A percentile compares a stretch with the other conserved stretches of the same genome.
Evolutionary conservation across 768 basidiomycete species (phyloP).

Genomic region (Russula olivacea): DNA sequence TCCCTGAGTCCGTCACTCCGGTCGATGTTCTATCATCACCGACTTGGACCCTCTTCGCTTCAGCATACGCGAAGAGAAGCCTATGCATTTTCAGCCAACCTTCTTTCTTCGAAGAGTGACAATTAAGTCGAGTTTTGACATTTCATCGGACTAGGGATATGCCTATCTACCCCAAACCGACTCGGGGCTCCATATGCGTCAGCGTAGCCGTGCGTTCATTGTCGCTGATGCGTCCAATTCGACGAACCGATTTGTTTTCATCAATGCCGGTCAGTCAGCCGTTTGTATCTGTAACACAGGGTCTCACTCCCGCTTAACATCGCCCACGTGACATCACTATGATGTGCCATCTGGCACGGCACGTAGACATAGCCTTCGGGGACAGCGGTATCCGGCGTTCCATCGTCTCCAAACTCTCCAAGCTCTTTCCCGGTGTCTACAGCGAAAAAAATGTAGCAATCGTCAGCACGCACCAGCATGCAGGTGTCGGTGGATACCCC

Average conservation of each 20-base stretch:
- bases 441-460: conserved; percentile 68
- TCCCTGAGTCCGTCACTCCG: not conserved
- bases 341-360: not conserved
- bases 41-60: conserved; percentile 7
- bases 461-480: conserved; percentile 68
- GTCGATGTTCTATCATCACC: not conserved
- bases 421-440: conserved; percentile 58
- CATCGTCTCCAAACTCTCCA: conserved; percentile 52
- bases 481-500: conserved; percentile 73
- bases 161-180: conserved; percentile 59
- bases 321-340: not conserved
- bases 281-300: not conserved
- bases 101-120: not conserved
- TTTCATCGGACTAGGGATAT: conserved; percentile 47
- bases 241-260: conserved; percentile 60
- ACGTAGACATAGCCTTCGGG: conserved; percentile 72
- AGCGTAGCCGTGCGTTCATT: conserved; percentile 72
- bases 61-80: not conserved
- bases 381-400: conserved; percentile 69
- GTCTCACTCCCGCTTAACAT: not conserved
- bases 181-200: conserved; percentile 73
- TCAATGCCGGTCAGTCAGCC: conserved; percentile 55
- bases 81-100: not conserved
- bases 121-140: not conserved
- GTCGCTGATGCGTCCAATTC: conserved; percentile 55